Evolutionary conservation across 768 basidiomycete genomes (phyloP), one percentile per base, ranked within the genome.

Genomic region (Boletellus sp.): DNA sequence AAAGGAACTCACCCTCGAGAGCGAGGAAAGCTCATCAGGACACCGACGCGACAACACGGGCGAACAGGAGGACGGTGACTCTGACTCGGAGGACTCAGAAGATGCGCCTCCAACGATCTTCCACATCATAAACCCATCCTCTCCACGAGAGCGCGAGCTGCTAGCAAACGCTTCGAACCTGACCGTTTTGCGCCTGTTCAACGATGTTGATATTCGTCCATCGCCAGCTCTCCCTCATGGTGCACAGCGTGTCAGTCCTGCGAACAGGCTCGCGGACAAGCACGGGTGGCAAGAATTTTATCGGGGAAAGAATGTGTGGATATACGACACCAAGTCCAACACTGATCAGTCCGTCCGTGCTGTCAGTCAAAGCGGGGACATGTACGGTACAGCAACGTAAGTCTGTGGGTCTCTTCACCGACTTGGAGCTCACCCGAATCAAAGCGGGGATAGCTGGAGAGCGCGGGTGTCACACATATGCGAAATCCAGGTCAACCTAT

Each of bases 391-490:
- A 26, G 88, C 87, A 46, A 87, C 87, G 87, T 88, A 62, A 65
- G 84, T 76, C 23, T 5, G 8, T n/a, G 15, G 8, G 20, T 34
- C 22, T 42, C 37, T 28, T 17, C 23, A 28, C 5, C 22, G 24
- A 34, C 20, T 19, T 20, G 15, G 44, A 36, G 42, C 45, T 50
- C 31, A 61, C 53, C 33, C n/a, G 50, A 36, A 26, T 24, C 28
- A 9, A 63, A 91, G 89, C 32, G 89, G 80, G 19, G 89, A 91
- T 60, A 91, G 87, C 57, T 91, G 88, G 87, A 79, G 89, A 17
- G 84, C 84, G 11, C 74, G 82, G 41, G 84, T 76, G 2, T 72
- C 81, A 20, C 85, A 87, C 59, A 78, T 90, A 6, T 78, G 76
- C 52, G 87, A 90, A 65, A 72, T 90, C 33, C 87, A 89, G 58